phyloP scores from a whole-genome alignment of 1,139 yeast species.

The Yamadazyma kanchanaburiensis region DNA sequence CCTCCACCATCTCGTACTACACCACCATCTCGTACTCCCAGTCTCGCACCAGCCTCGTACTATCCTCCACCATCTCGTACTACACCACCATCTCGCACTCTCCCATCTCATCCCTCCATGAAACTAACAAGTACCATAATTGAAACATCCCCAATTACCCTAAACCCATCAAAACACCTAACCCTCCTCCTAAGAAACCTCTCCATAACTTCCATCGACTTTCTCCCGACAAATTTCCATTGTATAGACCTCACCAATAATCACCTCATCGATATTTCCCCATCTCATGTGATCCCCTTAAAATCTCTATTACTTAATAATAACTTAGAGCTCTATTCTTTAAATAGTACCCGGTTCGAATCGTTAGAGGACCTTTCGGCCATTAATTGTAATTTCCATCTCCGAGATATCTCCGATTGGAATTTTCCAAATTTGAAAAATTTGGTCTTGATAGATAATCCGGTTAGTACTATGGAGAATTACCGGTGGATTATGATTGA shows the following conservation, averaged over 20 bases:
- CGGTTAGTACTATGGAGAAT: constrained; percentile 48
- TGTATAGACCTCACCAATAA: constrained; percentile 70
- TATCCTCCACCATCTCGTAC: neutral
- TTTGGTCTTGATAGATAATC: constrained; percentile 59
- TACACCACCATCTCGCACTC: neutral
- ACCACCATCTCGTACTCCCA: neutral
- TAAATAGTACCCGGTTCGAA: constrained; percentile 32
- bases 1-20: neutral
- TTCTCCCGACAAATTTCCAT: constrained; percentile 36
- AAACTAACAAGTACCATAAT: constrained; percentile 35
- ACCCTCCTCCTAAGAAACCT: constrained; percentile 35
- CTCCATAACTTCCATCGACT: constrained; percentile 32
- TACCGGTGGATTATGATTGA: constrained; percentile 63
- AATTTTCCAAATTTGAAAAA: constrained; percentile 37
- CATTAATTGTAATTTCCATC: constrained; percentile 45
- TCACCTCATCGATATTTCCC: constrained; percentile 46
- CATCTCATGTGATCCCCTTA: constrained; percentile 45
- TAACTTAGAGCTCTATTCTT: constrained; percentile 38
- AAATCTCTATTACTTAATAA: constrained; percentile 51
- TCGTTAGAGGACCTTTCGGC: constrained; percentile 49
- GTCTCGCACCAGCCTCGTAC: neutral
- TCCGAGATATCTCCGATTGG: constrained; percentile 30
- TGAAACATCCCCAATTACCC: constrained; percentile 27
- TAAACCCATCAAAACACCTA: constrained; percentile 35
- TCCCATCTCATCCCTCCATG: constrained; percentile 18